Evolutionary conservation across 805 yeast genomes (phyloP).

Genomic region (Starmerella gropengiesseri): DNA sequence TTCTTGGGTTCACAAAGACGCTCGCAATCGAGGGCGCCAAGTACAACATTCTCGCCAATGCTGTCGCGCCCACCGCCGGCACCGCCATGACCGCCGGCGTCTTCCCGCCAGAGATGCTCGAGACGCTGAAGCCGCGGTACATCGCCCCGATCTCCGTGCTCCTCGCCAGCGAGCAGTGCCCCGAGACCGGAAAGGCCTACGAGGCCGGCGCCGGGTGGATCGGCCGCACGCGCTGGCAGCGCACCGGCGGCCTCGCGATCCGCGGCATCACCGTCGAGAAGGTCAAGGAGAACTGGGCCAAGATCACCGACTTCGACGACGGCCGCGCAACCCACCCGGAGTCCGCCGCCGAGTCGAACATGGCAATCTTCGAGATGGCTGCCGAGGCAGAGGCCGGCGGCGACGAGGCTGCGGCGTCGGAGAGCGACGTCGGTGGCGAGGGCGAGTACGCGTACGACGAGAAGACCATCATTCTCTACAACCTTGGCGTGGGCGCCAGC

Average conservation of each 20-base stretch:
- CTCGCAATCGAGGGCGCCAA: conserved; percentile 85
- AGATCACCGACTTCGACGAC: conserved; percentile 52
- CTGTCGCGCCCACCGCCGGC: conserved; percentile 95
- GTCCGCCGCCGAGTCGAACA: conserved; percentile 63
- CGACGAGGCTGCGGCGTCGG: conserved; percentile 33
- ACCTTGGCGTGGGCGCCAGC: conserved; percentile 79
- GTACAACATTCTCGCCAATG: conserved; percentile 61
- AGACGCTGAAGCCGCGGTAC: conserved; percentile 72
- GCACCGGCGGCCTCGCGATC: conserved; percentile 71
- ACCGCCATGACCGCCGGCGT: conserved; percentile 93
- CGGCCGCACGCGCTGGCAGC: conserved; percentile 90
- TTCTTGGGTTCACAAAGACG: conserved; percentile 74
- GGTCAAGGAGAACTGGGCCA: conserved; percentile 54
- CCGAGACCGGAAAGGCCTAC: conserved; percentile 67
- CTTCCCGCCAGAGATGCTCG: conserved; percentile 67
- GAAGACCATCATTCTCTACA: conserved; percentile 70
- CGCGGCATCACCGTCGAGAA: conserved; percentile 52
- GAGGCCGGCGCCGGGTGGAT: conserved; percentile 97
- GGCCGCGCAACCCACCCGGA: conserved; percentile 45
- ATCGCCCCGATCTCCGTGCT: conserved; percentile 84
- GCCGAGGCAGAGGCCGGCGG: conserved; percentile 37
- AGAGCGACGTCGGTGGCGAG: conserved; percentile 38
- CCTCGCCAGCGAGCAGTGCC: conserved; percentile 62
- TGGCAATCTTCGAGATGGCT: conserved; percentile 50
- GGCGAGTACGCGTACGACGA: conserved; percentile 49